Base-by-base conservation (phyloP, 2,329 filamentous ascomycete genomes). In the Leptographium lundbergii region DNA sequence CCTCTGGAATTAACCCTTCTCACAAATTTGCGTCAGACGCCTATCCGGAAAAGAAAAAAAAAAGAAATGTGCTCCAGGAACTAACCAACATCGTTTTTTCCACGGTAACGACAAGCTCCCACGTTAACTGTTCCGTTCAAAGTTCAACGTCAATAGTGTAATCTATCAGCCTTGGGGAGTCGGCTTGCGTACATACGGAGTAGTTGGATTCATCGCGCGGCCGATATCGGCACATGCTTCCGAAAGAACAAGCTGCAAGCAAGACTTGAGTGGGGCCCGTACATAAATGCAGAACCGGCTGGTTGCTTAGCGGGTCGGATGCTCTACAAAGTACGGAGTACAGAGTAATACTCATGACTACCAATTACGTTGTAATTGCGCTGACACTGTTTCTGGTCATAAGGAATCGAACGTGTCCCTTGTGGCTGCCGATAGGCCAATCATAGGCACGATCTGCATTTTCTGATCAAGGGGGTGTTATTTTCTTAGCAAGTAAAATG, bases 351-450 rank as follows among this genome's bases (percentile, higher is more conserved):
- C 13, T n/a, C n/a, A 53, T 32, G 55, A 51, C n/a, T 14, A 29
- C 3, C 32, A 14, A n/a, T 36, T 24, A 42, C 19, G 14, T 27
- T 50, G 55, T 32, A 60, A 59, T 62, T 62, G 55, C 19, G 62
- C 63, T 64, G 60, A 64, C 63, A 54, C 55, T 54, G 13, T 5
- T 6, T 29, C 48, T 62, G 63, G 62, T 61, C 62, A 63, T 58
- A 62, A 32, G 34, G 51, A 61, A 57, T 60, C 27, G 34, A 59
- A 52, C 10, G 4, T 48, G 27, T 22, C 47, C 22, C 50, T 17
- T 59, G 47, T 59, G 57, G 59, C 47, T 36, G 45, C 42, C 19
- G 17, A n/a, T n/a, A 7, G n/a, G 54, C 57, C 58, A 61, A 61
- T 63, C 50, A 60, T n/a, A 25, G n/a, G 6, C 19, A 10, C 4